phyloP scores from a whole-genome alignment of 495 filamentous ascomycete genomes.

The Polyplosphaeria fusca region DNA sequence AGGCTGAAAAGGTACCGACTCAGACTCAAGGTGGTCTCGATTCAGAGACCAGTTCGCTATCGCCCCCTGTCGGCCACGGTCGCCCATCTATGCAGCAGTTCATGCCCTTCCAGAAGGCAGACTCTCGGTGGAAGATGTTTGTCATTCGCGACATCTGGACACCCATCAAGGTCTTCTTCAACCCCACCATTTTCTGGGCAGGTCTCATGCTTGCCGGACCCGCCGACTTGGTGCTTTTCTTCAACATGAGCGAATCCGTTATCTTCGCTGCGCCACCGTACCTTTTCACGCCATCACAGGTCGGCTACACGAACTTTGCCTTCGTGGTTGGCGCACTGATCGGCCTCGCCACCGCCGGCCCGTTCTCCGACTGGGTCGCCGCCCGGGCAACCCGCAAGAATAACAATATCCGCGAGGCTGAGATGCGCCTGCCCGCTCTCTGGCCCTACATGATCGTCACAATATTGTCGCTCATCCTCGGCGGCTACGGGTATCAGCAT shows the following conservation, averaged over 20 bases:
- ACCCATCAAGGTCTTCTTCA: conserved; percentile 54
- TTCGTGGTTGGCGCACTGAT: conserved; percentile 54
- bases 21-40: not conserved
- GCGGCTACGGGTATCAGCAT: conserved; percentile 56
- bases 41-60: conserved; percentile 3
- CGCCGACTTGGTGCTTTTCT: conserved; percentile 57
- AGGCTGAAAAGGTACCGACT: conserved; percentile 4
- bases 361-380: conserved; percentile 57
- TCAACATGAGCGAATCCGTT: conserved; percentile 61
- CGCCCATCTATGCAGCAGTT: conserved; percentile 54
- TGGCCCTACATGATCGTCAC: conserved; percentile 53
- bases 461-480: conserved; percentile 53
- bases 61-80: conserved; percentile 46
- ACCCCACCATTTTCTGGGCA: conserved; percentile 59
- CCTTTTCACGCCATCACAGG: conserved; percentile 46
- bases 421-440: conserved; percentile 59
- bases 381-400: conserved; percentile 55
- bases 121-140: conserved; percentile 42
- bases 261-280: conserved; percentile 57
- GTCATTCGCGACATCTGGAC: conserved; percentile 45
- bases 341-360: conserved; percentile 51
- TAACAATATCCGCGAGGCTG: conserved; percentile 56
- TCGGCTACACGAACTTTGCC: conserved; percentile 46
- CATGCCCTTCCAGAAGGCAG: conserved; percentile 46
- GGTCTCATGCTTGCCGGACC: conserved; percentile 57